Conservation (phyloP, 116 monocot species). For the Cymodocea nodosa region DNA sequence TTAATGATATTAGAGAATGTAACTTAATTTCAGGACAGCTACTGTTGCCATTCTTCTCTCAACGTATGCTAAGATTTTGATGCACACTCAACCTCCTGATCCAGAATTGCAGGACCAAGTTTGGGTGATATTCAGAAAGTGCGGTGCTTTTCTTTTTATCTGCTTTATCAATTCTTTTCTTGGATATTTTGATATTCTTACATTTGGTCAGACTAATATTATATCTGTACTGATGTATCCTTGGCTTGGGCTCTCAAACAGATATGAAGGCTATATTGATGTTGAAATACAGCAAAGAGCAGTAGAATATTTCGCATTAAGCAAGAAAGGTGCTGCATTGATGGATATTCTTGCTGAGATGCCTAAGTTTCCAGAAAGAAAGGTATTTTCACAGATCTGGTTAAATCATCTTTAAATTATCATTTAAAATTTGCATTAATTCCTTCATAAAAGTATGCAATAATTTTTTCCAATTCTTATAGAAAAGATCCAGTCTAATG, state of each 20-base stretch:
- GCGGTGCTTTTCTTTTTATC: constrained; percentile 10
- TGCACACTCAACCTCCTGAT: constrained; percentile 92
- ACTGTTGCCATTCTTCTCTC: constrained; percentile 97
- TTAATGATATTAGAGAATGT: background rate
- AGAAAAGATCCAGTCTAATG: too few relatives aligned
- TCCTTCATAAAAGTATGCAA: too few relatives aligned
- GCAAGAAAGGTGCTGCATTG: constrained; percentile 76
- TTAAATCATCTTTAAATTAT: background rate
- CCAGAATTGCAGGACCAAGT: constrained; percentile 85
- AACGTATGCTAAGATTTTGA: constrained; percentile 95
- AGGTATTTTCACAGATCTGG: constrained; percentile 26
- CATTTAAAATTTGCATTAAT: too few relatives aligned
- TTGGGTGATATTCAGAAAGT: constrained; percentile 89
- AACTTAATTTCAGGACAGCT: constrained; percentile 40
- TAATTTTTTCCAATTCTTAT: too few relatives aligned
- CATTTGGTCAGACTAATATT: background rate
- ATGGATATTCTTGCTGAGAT: constrained; percentile 92
- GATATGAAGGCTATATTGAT: constrained; percentile 94
- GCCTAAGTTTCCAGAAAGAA: constrained; percentile 98
- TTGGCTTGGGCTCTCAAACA: constrained; percentile 9
- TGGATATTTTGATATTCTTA: background rate
- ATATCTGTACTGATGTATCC: background rate
- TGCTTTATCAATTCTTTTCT: constrained; percentile 4
- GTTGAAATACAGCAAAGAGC: constrained; percentile 99
- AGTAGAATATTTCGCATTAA: constrained; percentile 93